Conservation (phyloP, 805 yeast genomes). For the Sugiyamaella americana region DNA sequence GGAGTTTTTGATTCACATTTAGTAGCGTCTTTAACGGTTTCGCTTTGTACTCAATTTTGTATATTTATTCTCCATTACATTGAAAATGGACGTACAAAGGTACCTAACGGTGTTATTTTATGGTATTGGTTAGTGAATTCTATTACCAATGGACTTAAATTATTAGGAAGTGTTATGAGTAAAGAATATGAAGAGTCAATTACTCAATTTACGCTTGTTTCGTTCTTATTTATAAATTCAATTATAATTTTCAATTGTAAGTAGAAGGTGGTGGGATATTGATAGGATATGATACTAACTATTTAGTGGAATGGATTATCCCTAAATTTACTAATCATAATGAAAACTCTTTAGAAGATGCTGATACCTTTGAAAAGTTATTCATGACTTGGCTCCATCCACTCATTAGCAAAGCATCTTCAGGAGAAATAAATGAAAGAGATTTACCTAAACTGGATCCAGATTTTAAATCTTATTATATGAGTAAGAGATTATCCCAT, state of each 20-base stretch:
- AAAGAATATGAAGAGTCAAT: neutral
- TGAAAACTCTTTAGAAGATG: neutral
- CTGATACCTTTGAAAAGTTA: constrained; percentile 13
- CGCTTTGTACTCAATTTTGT: neutral
- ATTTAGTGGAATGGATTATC: constrained; percentile 9
- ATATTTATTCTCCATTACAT: constrained; percentile 7
- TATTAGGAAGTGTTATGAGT: neutral
- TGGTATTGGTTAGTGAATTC: constrained; percentile 10
- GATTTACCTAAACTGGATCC: constrained; percentile 73
- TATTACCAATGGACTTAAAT: neutral
- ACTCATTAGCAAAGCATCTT: constrained; percentile 5
- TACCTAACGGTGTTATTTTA: constrained; percentile 4
- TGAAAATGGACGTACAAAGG: constrained; percentile 5
- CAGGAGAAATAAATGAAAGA: constrained; percentile 21
- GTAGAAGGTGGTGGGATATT: neutral
- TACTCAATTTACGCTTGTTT: neutral
- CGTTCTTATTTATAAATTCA: constrained; percentile 4
- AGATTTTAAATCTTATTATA: constrained; percentile 43
- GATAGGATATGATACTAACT: neutral
- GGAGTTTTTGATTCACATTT: neutral
- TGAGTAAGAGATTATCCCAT: constrained; percentile 42
- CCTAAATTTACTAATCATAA: constrained; percentile 1
- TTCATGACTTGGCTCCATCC: constrained; percentile 13
- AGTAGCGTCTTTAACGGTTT: neutral
- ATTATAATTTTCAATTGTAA: constrained; percentile 4